Conservation (phyloP, 352 stramenopile genomes). For the Pythium aristosporum region DNA sequence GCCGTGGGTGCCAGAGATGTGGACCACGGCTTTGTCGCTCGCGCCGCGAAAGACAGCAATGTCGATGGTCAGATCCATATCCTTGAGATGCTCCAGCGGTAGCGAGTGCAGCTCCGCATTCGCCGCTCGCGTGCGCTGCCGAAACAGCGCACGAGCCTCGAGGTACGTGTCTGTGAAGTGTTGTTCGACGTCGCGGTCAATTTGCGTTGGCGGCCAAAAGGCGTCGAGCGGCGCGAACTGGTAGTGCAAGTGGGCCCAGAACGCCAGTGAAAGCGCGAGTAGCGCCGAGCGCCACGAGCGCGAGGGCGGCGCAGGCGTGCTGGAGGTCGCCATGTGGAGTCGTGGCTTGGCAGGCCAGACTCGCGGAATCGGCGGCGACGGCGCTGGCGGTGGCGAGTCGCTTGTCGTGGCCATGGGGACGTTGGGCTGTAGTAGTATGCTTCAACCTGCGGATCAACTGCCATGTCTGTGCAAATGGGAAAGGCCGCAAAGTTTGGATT, state of each 20-base stretch:
- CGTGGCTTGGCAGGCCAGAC: not conserved
- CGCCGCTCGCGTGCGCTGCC: slow-evolving; percentile 10
- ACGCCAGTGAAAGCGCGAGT: slow-evolving; percentile 24
- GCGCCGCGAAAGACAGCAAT: slow-evolving; percentile 30
- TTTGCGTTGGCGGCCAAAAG: slow-evolving; percentile 12
- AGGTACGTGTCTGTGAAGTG: slow-evolving; percentile 39
- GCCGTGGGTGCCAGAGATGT: slow-evolving; percentile 49
- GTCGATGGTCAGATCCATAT: slow-evolving; percentile 40
- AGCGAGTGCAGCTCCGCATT: slow-evolving; percentile 27
- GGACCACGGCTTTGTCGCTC: slow-evolving; percentile 27
- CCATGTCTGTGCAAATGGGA: too few species aligned
- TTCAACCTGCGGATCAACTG: not conserved
- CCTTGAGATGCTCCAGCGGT: slow-evolving; percentile 16
- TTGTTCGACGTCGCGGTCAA: slow-evolving; percentile 12
- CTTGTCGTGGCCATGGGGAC: not conserved
- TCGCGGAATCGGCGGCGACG: not conserved
- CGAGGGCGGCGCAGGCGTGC: not conserved
- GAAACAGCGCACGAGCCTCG: slow-evolving; percentile 34
- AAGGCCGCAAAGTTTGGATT: too few species aligned
- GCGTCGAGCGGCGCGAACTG: slow-evolving; percentile 26
- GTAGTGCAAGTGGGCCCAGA: slow-evolving; percentile 24
- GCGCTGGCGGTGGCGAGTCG: not conserved
- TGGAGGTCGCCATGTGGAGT: slow-evolving; percentile 33
- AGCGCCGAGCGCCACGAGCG: slow-evolving; percentile 1
- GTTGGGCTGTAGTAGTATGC: not conserved